Evolutionary conservation across 2,329 filamentous ascomycete genomes (phyloP).

Genomic region (Penicillium sp.): DNA sequence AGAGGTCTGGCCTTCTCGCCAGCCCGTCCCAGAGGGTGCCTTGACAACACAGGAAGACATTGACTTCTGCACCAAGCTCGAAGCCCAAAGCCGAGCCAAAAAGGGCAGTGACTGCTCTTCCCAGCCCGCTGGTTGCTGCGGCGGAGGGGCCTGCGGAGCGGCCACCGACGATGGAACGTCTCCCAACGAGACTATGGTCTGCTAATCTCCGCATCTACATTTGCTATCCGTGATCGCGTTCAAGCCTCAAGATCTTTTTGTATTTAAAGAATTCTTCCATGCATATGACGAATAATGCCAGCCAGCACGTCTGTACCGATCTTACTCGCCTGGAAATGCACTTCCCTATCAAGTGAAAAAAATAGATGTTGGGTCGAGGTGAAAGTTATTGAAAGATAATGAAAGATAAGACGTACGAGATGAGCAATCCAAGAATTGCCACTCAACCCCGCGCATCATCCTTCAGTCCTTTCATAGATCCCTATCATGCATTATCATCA

Average conservation of each 20-base stretch:
- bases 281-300: background rate
- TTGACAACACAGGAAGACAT: slow-evolving; percentile 30
- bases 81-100: slow-evolving; percentile 8
- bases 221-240: background rate
- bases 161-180: background rate
- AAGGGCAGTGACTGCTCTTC: slow-evolving; percentile 10
- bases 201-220: slow-evolving; percentile 5
- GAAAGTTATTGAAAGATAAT: background rate
- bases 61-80: slow-evolving; percentile 30
- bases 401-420: background rate
- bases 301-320: background rate
- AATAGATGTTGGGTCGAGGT: background rate
- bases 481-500: background rate
- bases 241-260: background rate
- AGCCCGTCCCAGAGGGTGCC: slow-evolving; percentile 29
- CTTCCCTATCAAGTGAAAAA: background rate
- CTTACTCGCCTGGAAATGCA: background rate
- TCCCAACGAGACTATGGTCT: slow-evolving; percentile 18
- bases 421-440: background rate
- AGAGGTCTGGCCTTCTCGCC: slow-evolving; percentile 55
- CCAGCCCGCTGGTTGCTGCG: slow-evolving; percentile 19
- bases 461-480: background rate
- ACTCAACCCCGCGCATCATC: background rate
- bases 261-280: background rate
- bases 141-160: slow-evolving; percentile 18